Percentiles rank a stretch among this genome's conserved stretches.
Conservation (phyloP, 2,329 filamentous ascomycete species). For the Clathrospora elynae region DNA sequence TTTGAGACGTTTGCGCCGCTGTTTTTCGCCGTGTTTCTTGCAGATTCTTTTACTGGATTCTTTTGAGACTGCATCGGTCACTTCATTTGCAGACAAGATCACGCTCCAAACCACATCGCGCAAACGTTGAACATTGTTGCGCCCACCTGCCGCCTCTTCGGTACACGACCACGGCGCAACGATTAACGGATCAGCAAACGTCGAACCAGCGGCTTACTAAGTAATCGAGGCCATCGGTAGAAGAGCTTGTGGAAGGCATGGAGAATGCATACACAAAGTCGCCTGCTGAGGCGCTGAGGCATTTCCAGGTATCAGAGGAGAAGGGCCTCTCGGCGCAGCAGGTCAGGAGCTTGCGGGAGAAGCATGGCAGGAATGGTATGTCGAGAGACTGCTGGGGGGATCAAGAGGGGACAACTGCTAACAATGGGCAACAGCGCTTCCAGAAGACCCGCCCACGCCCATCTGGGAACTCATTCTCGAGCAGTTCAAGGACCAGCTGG, state of each 20-base stretch:
- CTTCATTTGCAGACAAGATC: too few species aligned
- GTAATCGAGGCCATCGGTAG: slow-evolving; percentile 7
- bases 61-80: too few species aligned
- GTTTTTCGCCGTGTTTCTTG: slow-evolving; percentile 10
- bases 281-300: slow-evolving; percentile 56
- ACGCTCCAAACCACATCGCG: slow-evolving; percentile 5
- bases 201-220: slow-evolving; percentile 1
- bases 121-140: too few species aligned
- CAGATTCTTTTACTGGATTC: too few species aligned
- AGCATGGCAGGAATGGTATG: slow-evolving; percentile 62
- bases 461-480: slow-evolving; percentile 96
- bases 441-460: slow-evolving; percentile 93
- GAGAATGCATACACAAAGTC: slow-evolving; percentile 59
- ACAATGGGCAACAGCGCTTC: slow-evolving; percentile 60
- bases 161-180: slow-evolving; percentile 2
- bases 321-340: slow-evolving; percentile 58
- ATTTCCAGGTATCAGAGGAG: slow-evolving; percentile 59
- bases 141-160: too few species aligned
- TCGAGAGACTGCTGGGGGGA: not conserved
- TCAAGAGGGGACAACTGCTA: slow-evolving; percentile 10
- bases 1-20: slow-evolving; percentile 15
- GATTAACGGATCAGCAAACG: slow-evolving; percentile 1
- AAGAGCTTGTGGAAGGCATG: slow-evolving; percentile 47
- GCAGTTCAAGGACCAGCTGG: slow-evolving; percentile 98
- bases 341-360: slow-evolving; percentile 53